phyloP scores from a whole-genome alignment of 108 stramenopile species.

The Cyclotella cryptica region DNA sequence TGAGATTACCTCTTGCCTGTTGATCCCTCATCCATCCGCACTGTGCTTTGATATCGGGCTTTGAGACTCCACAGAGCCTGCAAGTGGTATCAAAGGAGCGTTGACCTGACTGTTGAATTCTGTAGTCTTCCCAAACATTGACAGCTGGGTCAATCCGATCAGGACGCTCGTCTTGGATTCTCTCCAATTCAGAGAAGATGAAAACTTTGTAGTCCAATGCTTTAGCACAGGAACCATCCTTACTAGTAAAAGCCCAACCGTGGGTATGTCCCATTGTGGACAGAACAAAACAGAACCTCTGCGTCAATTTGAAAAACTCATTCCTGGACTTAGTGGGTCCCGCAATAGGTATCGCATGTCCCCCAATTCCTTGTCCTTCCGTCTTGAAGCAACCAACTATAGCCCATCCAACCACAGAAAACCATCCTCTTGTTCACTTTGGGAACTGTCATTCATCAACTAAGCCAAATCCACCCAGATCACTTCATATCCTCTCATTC shows the following conservation, averaged over 20 bases:
- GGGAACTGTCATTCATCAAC: background rate
- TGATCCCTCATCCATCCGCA: slow-evolving; percentile 16
- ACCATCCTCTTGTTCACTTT: slow-evolving; percentile 10
- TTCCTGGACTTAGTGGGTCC: slow-evolving; percentile 18
- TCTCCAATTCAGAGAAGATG: slow-evolving; percentile 18
- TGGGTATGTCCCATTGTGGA: background rate
- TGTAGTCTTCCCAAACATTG: slow-evolving; percentile 25
- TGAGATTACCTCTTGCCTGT: background rate
- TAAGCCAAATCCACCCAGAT: slow-evolving; percentile 17
- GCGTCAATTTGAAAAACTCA: slow-evolving; percentile 23
- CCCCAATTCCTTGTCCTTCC: background rate
- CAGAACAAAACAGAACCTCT: background rate
- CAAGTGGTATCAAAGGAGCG: slow-evolving; percentile 8
- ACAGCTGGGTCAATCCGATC: slow-evolving; percentile 12
- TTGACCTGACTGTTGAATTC: slow-evolving; percentile 16
- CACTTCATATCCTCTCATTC: slow-evolving; percentile 16
- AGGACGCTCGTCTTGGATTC: slow-evolving; percentile 1
- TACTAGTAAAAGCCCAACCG: slow-evolving; percentile 18
- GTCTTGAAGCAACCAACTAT: slow-evolving; percentile 22
- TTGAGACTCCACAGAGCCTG: background rate
- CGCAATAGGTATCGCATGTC: slow-evolving; percentile 27
- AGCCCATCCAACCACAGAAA: slow-evolving; percentile 16
- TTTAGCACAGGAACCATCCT: slow-evolving; percentile 1
- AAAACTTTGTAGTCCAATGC: slow-evolving; percentile 9
- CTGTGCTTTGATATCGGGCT: slow-evolving; percentile 4